Evolutionary conservation across 345 rosid species (phyloP).

Genomic region (Syzygium grande): DNA sequence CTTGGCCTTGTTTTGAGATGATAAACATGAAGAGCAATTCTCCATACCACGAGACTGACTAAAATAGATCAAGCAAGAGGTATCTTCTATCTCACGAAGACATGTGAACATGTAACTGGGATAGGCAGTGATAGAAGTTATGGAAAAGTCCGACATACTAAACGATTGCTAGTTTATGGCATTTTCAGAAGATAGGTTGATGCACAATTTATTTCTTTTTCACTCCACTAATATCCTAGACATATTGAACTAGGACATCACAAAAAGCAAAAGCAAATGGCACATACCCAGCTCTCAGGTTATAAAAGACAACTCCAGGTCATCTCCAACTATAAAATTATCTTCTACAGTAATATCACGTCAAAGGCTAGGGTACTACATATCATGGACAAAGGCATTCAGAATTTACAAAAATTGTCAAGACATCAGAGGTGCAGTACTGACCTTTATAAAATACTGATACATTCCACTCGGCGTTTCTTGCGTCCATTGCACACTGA

Average conservation of each 20-base stretch:
- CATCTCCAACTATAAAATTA: background rate
- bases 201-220: background rate
- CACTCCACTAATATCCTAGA: background rate
- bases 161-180: background rate
- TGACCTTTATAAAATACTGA: conserved; percentile 93
- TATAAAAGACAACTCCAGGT: background rate
- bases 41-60: background rate
- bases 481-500: conserved; percentile 82
- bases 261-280: background rate
- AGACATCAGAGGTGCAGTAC: background rate
- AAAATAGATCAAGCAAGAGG: background rate
- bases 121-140: background rate
- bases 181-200: background rate
- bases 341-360: background rate
- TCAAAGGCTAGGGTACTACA: background rate
- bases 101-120: background rate
- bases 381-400: background rate
- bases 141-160: background rate
- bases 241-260: background rate
- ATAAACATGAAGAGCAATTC: background rate
- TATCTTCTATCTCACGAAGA: background rate
- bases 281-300: background rate
- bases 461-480: conserved; percentile 69
- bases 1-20: background rate
- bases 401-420: background rate